These are phyloP conservation scores for Xerocomus amazonicus DNA, from an alignment of 1,284 basidiomycete species.

Conservation along the genomic window DNA sequence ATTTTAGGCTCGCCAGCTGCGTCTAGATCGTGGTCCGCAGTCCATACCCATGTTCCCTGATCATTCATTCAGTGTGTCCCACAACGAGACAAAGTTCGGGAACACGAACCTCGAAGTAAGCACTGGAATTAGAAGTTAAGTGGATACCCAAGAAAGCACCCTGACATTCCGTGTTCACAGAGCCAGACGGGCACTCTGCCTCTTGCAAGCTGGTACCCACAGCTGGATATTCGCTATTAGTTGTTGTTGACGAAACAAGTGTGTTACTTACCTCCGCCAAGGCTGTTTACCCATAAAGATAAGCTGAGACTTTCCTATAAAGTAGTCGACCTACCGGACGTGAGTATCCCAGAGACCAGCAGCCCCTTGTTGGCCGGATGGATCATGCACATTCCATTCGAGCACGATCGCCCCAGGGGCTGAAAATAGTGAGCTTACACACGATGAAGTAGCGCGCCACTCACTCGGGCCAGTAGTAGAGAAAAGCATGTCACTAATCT, in stretches of 20 bases:
- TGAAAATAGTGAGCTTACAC: slow-evolving; percentile 4
- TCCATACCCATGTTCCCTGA: slow-evolving; percentile 56
- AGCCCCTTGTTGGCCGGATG: slow-evolving; percentile 43
- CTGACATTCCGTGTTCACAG: slow-evolving; percentile 37
- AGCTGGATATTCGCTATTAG: slow-evolving; percentile 24
- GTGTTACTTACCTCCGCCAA: slow-evolving; percentile 28
- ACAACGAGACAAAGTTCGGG: neutral
- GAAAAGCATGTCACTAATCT: slow-evolving; percentile 48
- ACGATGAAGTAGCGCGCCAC: neutral
- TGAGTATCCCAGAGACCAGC: slow-evolving; percentile 56
- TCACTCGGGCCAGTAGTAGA: slow-evolving; percentile 41
- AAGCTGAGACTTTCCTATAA: neutral
- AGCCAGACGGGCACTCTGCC: slow-evolving; percentile 35
- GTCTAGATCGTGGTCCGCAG: slow-evolving; percentile 52
- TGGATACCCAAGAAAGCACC: slow-evolving; percentile 53
- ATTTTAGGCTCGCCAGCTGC: slow-evolving; percentile 31
- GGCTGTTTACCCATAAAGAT: neutral
- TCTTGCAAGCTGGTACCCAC: slow-evolving; percentile 42
- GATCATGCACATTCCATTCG: slow-evolving; percentile 55
- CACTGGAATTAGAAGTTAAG: slow-evolving; percentile 47
- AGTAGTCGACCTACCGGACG: slow-evolving; percentile 41
- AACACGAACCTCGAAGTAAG: slow-evolving; percentile 42
- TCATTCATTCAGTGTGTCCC: neutral
- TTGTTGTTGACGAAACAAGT: neutral
- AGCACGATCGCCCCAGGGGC: slow-evolving; percentile 51